Percentiles rank a stretch among this genome's conserved stretches.
These are phyloP conservation scores for Apostasia shenzhenica DNA, from an alignment of 106 monocot genomes.

Conservation along the genomic window DNA sequence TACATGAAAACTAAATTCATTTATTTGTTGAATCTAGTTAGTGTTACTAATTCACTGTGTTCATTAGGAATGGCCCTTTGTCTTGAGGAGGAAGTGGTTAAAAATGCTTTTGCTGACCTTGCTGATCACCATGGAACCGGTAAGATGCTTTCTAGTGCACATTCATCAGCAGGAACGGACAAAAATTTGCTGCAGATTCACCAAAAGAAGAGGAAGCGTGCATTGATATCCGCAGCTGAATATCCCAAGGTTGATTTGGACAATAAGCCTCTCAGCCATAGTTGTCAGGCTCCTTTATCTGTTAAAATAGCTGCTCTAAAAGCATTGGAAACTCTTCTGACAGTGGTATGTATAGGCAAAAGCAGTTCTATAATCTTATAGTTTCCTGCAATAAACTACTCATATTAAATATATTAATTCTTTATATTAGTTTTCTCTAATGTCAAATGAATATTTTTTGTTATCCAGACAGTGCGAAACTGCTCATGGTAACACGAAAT, in stretches of 20 bases:
- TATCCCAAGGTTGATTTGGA: conserved; percentile 18
- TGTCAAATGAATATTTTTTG: no score
- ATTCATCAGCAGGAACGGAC: conserved; percentile 11
- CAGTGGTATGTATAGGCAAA: conserved; percentile 45
- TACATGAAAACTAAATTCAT: no score
- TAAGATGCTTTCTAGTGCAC: conserved; percentile 4
- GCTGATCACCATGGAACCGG: conserved; percentile 10
- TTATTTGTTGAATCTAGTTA: not conserved
- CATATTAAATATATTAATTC: no score
- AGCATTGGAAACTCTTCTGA: conserved; percentile 73
- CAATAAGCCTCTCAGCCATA: conserved; percentile 11
- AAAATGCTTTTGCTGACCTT: conserved; percentile 63
- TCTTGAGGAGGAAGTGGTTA: conserved; percentile 48
- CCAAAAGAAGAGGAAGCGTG: conserved; percentile 62
- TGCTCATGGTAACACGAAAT: no score
- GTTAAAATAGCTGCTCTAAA: conserved; percentile 73
- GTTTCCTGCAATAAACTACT: no score
- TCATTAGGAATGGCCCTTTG: conserved; percentile 67
- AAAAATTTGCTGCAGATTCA: conserved; percentile 12
- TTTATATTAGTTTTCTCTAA: no score
- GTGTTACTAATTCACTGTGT: conserved; percentile 19
- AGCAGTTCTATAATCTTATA: no score
- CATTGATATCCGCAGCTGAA: conserved; percentile 10
- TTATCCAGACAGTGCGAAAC: no score
- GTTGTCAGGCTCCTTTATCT: conserved; percentile 23